These are phyloP conservation scores for Saccharomycopsis sp. DNA, from an alignment of 805 yeast genomes.

Conservation along the genomic window DNA sequence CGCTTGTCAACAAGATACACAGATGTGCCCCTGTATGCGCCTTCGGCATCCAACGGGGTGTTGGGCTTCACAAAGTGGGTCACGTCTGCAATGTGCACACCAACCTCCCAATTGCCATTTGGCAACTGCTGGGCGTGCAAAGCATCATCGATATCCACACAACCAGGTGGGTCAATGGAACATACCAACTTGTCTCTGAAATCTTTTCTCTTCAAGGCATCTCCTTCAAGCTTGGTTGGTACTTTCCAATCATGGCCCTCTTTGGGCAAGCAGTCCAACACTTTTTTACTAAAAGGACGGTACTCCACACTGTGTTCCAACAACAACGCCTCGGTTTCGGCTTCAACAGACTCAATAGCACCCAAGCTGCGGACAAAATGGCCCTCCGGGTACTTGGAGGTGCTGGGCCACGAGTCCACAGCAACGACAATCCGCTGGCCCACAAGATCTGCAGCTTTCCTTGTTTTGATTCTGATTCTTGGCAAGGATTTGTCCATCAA, in stretches of 20 bases:
- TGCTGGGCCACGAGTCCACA: constrained; percentile 85
- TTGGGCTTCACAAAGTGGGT: constrained; percentile 93
- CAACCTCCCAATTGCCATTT: constrained; percentile 93
- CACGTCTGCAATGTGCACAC: constrained; percentile 98
- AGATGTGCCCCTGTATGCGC: constrained; percentile 95
- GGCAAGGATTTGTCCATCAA: constrained; percentile 89
- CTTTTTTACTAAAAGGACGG: constrained; percentile 89
- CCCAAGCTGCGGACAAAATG: constrained; percentile 90
- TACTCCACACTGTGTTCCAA: constrained; percentile 95
- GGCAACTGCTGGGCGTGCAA: constrained; percentile 77
- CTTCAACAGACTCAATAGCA: constrained; percentile 81
- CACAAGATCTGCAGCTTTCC: constrained; percentile 72
- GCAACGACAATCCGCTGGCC: constrained; percentile 89
- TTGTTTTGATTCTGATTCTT: constrained; percentile 73
- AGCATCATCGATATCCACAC: constrained; percentile 99
- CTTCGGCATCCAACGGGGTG: constrained; percentile 89
- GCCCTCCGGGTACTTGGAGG: constrained; percentile 83
- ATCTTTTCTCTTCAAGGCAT: constrained; percentile 60
- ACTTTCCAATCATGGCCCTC: constrained; percentile 95
- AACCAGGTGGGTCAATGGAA: constrained; percentile 94
- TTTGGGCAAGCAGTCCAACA: constrained; percentile 80
- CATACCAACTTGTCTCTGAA: constrained; percentile 84
- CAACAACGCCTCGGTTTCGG: constrained; percentile 91
- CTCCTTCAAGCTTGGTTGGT: constrained; percentile 51
- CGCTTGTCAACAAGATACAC: constrained; percentile 95